These are phyloP conservation scores for Tylopilus balloui DNA, from an alignment of 768 basidiomycete species.

Conservation along the genomic window DNA sequence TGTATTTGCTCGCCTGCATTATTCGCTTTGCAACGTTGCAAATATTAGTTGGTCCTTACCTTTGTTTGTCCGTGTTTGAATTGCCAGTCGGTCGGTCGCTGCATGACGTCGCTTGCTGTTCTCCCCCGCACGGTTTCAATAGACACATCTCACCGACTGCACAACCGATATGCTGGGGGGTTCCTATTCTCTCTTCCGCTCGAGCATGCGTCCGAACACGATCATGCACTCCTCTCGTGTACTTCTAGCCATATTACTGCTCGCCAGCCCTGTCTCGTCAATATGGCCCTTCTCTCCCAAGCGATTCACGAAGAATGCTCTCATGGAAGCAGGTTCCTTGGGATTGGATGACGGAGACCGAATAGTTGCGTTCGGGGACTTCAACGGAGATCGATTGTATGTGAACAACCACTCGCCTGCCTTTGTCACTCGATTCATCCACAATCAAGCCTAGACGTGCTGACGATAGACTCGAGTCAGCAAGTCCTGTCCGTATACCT, in stretches of 20 bases:
- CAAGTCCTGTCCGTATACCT: conserved; percentile 69
- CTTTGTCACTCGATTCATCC: not conserved
- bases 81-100: not conserved
- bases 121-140: too few species aligned
- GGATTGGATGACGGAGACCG: conserved; percentile 70
- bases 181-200: not conserved
- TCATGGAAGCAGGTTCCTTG: conserved; percentile 75
- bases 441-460: conserved; percentile 64
- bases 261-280: conserved; percentile 25
- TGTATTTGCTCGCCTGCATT: conserved; percentile 2
- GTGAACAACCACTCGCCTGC: conserved; percentile 25
- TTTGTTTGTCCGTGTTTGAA: conserved; percentile 27
- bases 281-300: conserved; percentile 89
- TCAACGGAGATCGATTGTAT: conserved; percentile 93
- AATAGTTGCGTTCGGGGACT: conserved; percentile 90
- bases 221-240: not conserved
- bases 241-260: conserved; percentile 16
- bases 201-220: not conserved
- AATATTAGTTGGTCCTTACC: not conserved
- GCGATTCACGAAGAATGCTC: conserved; percentile 74
- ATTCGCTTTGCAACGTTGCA: not conserved
- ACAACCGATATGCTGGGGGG: conserved; percentile 10
- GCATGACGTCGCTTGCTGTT: too few species aligned
- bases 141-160: not conserved
- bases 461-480: conserved; percentile 72